These are phyloP conservation scores for Grosmannia serpens DNA, from an alignment of 2,329 filamentous ascomycete species.

Conservation along the genomic window DNA sequence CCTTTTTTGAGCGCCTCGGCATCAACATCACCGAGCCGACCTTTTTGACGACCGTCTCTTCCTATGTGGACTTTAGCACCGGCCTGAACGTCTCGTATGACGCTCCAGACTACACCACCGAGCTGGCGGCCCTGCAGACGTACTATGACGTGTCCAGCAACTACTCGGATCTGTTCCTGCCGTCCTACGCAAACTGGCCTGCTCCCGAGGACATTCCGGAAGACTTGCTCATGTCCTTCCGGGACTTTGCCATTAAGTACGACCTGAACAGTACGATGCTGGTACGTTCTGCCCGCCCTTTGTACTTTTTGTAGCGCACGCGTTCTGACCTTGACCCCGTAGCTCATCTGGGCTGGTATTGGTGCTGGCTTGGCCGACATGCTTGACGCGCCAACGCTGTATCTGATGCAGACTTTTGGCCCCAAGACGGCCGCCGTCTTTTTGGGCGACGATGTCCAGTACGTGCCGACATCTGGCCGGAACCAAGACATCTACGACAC, in stretches of 20 bases:
- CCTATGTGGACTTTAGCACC: constrained; percentile 24
- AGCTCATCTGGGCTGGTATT: constrained; percentile 29
- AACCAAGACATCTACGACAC: constrained; percentile 29
- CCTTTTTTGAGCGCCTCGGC: constrained; percentile 33
- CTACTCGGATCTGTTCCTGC: constrained; percentile 21
- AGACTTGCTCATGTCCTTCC: constrained; percentile 35
- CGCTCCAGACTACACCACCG: constrained; percentile 8
- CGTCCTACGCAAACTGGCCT: constrained; percentile 28
- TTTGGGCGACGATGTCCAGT: constrained; percentile 17
- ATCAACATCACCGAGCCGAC: constrained; percentile 19
- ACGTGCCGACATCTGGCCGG: constrained; percentile 21
- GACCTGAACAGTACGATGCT: constrained; percentile 15
- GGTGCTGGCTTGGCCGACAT: constrained; percentile 31
- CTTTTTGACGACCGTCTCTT: constrained; percentile 14
- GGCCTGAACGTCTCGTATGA: constrained; percentile 21
- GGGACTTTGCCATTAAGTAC: constrained; percentile 37
- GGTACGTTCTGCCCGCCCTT: background rate
- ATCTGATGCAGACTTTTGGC: constrained; percentile 31
- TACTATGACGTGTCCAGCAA: constrained; percentile 16
- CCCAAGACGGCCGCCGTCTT: constrained; percentile 23
- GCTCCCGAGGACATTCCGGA: constrained; percentile 30
- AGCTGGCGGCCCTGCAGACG: constrained; percentile 2
- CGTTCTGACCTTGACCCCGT: background rate
- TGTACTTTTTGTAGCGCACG: background rate
- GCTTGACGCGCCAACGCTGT: constrained; percentile 28